Percentiles rank a stretch among this genome's conserved stretches.
Conservation (phyloP, 345 rosid species). For the Eucalyptus coolabah region DNA sequence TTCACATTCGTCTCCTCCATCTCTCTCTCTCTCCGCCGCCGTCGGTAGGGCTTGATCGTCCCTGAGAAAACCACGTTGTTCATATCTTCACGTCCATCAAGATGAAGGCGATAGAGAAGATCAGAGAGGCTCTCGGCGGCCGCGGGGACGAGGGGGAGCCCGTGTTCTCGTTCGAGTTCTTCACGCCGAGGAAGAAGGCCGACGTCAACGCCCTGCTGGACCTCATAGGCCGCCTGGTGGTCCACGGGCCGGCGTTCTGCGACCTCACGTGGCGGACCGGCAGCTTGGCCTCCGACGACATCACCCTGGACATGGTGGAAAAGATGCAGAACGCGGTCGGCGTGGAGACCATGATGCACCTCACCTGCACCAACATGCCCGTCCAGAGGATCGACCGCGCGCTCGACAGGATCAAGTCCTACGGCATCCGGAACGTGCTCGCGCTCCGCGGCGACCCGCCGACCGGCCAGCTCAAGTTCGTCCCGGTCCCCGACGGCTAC, state of each 20-base stretch:
- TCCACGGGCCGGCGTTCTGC: conserved; percentile 81
- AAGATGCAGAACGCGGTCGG: conserved; percentile 90
- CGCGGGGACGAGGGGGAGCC: conserved; percentile 13
- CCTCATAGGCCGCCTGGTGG: conserved; percentile 86
- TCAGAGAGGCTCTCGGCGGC: conserved; percentile 11
- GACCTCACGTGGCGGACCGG: conserved; percentile 99
- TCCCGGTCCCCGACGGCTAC: conserved; percentile 83
- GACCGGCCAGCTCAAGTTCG: conserved; percentile 89
- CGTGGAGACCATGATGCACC: conserved; percentile 99
- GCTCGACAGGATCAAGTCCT: conserved; percentile 63
- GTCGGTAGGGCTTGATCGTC: not conserved
- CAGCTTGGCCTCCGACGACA: conserved; percentile 76
- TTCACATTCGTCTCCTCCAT: not conserved
- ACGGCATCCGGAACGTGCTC: conserved; percentile 92
- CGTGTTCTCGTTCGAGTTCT: conserved; percentile 93
- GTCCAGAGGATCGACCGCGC: conserved; percentile 90
- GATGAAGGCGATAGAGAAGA: conserved; percentile 92
- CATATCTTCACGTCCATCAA: not conserved
- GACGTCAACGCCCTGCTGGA: conserved; percentile 92
- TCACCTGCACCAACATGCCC: conserved; percentile 97
- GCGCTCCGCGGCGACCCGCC: conserved; percentile 99
- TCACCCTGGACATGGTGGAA: conserved; percentile 81
- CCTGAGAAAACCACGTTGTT: not conserved
- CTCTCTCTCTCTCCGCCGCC: not conserved
- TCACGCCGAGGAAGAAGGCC: conserved; percentile 91